A percentile compares a stretch with the other conserved stretches of the same genome.
phyloP scores from a whole-genome alignment of 345 rosid genomes.

The Erucastrum elatum region DNA sequence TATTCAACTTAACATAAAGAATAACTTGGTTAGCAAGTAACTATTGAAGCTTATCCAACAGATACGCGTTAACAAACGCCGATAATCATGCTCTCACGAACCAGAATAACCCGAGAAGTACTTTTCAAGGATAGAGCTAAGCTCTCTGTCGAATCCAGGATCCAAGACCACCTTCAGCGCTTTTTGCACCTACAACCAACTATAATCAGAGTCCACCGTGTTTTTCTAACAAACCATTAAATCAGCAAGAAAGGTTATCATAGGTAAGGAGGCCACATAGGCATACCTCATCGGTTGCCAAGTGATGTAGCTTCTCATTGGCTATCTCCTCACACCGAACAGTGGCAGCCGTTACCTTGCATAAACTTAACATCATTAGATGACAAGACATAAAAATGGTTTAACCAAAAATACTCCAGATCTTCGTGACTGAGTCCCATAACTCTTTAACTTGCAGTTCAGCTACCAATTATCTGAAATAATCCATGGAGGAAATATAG shows the following conservation, averaged over 20 bases:
- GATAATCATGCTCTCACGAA: background rate
- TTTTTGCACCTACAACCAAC: conserved; percentile 67
- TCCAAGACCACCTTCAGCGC: conserved; percentile 52
- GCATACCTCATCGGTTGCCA: conserved; percentile 61
- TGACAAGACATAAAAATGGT: conserved; percentile 8
- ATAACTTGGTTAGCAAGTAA: too few species aligned
- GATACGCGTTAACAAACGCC: too few species aligned
- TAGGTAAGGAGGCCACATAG: conserved; percentile 8
- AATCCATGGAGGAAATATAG: too few species aligned
- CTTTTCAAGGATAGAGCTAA: conserved; percentile 56
- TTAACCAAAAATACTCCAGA: background rate
- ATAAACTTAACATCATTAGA: conserved; percentile 13
- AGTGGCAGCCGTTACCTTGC: conserved; percentile 87
- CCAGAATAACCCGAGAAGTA: conserved; percentile 38
- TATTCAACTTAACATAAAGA: too few species aligned
- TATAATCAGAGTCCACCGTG: conserved; percentile 42
- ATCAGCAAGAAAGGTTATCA: background rate
- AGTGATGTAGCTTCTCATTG: conserved; percentile 49
- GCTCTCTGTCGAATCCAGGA: conserved; percentile 69
- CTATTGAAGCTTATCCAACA: too few species aligned
- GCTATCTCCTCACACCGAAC: conserved; percentile 97
- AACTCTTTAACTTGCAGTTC: too few species aligned
- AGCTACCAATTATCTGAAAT: too few species aligned
- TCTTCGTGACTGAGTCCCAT: too few species aligned
- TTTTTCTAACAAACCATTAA: conserved; percentile 6